A percentile compares a stretch with the other conserved stretches of the same genome.
Evolutionary conservation across 192 early-diverging fungal genomes (phyloP).

Genomic region (Chytriomyces hyalinus): DNA sequence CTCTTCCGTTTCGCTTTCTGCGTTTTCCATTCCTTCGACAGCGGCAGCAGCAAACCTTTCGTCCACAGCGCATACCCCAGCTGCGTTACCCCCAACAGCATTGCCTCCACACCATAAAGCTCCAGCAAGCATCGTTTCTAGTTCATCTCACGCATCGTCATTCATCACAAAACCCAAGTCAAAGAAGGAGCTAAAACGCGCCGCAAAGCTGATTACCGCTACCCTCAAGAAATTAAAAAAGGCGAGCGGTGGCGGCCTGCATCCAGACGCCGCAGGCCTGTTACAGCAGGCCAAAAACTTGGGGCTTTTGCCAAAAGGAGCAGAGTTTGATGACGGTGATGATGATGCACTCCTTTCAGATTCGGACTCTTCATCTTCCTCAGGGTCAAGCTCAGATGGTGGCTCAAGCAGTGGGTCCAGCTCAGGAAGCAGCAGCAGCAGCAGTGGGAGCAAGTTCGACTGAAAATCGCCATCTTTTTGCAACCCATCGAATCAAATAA

Average conservation of each 20-base stretch:
- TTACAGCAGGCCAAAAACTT: constrained; percentile 26
- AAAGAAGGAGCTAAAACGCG: constrained; percentile 13
- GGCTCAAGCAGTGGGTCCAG: constrained; percentile 11
- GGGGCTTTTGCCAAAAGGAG: constrained; percentile 9
- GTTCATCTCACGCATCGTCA: not conserved
- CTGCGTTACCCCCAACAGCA: not conserved
- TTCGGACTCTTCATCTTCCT: constrained; percentile 2
- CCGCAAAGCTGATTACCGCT: constrained; percentile 27
- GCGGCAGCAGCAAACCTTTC: not conserved
- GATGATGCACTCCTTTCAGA: not conserved
- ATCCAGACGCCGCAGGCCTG: constrained; percentile 8
- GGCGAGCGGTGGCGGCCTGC: constrained; percentile 8
- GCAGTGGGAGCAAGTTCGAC: not conserved
- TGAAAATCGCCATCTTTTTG: not conserved
- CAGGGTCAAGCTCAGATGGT: constrained; percentile 3
- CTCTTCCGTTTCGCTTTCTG: not conserved
- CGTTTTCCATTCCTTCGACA: not conserved
- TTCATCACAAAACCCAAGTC: constrained; percentile 23
- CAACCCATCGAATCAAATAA: not conserved
- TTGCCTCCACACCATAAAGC: not conserved
- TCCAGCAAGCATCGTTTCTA: not conserved
- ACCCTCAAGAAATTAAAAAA: constrained; percentile 25
- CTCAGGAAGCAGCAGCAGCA: constrained; percentile 4
- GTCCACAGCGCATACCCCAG: not conserved
- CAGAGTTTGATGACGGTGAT: constrained; percentile 22